Base-by-base conservation (phyloP, 2,329 filamentous ascomycete species). In the Ustulina deusta region DNA sequence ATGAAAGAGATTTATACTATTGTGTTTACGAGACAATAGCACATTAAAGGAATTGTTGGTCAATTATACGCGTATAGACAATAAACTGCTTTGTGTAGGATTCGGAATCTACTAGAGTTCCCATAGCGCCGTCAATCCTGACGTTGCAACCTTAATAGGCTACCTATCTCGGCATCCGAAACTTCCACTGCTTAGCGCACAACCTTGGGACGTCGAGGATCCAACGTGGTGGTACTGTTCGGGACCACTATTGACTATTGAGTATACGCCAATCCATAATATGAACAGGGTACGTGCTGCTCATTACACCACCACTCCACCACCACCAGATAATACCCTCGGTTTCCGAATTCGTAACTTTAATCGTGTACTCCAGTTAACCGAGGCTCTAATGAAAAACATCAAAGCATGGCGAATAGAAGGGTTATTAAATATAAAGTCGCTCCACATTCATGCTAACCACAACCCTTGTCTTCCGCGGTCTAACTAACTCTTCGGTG, bases 401-500 rank as follows among this genome's bases (percentile, higher is more conserved):
- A 57, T 36, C 32, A 58, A 38, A 42, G 44, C 54, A 27, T 58
- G 60, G 7, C 25, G 58, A 60, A 63, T 36, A 46, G 64, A 68
- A 42, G 34, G 68, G 66, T 63, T 70, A 70, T 70, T 69, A 70
- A 51, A 57, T 66, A 36, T 40, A 61, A 65, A 54, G 59, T 63
- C 55, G 68, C 60, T 65, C 54, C 57, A 61, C 56, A 36, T 40
- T 56, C 68, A 61, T 38, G 59, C 38, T 56, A 54, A 59, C 62
- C 65, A 51, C 40, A 60, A 42, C 65, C 63, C 66, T n/a, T 61
- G n/a, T 62, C 55, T 64, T 57, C 60, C 44, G 44, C 63, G 32
- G 48, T 70, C 69, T 70, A 70, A 62, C 65, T 62, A 68, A 60
- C 63, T 69, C 63, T 64, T 66, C 25, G 34, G 20, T 66, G 25